Percentiles rank a stretch among this genome's conserved stretches.
Evolutionary conservation across 495 filamentous ascomycete genomes (phyloP).

Genomic region (Ramalina peruviana): DNA sequence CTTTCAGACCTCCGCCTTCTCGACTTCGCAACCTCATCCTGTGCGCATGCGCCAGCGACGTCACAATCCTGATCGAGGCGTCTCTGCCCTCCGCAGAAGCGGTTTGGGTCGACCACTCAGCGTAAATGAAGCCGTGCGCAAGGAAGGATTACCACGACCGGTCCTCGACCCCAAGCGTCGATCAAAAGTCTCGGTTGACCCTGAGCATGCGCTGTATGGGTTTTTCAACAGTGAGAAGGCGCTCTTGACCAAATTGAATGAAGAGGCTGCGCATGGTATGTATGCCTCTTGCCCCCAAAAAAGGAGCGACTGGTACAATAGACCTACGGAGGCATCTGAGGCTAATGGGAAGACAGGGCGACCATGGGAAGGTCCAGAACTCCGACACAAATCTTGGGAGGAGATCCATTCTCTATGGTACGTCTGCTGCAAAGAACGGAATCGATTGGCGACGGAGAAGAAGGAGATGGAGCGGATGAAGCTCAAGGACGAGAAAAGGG

Average conservation of each 20-base stretch:
- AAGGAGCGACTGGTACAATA: not conserved
- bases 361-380: conserved; percentile 74
- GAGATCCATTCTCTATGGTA: conserved; percentile 90
- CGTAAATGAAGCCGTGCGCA: conserved; percentile 30
- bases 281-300: not conserved
- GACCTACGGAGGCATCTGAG: not conserved
- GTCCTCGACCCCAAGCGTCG: conserved; percentile 36
- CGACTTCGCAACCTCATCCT: conserved; percentile 24
- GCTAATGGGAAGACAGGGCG: conserved; percentile 40
- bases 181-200: conserved; percentile 41
- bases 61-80: conserved; percentile 56
- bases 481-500: conserved; percentile 42
- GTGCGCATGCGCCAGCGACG: conserved; percentile 30
- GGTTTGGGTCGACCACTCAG: conserved; percentile 58
- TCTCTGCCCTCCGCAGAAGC: conserved; percentile 64
- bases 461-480: conserved; percentile 59
- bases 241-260: conserved; percentile 50
- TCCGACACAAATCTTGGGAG: conserved; percentile 81
- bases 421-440: conserved; percentile 85
- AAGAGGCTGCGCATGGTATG: conserved; percentile 52
- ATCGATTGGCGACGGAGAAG: conserved; percentile 67
- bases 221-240: conserved; percentile 65
- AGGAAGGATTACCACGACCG: conserved; percentile 61
- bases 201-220: conserved; percentile 79
- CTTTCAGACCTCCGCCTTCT: not conserved